Evolutionary conservation across 2,329 filamentous ascomycete species (phyloP), one percentile per base, ranked within the genome.

Genomic region (Penicillium carneum): DNA sequence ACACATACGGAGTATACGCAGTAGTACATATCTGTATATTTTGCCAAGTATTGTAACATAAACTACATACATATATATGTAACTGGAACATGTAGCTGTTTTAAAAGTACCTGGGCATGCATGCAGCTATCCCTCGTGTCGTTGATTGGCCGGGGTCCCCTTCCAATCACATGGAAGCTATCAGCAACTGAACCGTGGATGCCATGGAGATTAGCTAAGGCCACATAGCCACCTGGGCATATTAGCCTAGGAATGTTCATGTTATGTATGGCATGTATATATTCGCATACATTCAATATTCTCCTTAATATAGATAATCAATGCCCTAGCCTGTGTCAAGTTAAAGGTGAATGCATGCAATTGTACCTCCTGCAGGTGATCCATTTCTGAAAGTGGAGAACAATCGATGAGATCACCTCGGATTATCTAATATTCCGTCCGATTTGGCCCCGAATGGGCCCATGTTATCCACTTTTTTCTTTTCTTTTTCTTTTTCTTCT

Each of bases 391-490:
- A 8, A 49, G 52, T 55, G 52, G 52, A 55, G 42, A 47, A 16
- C 38, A 26, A 47, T 62, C 47, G 38, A 63, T 64, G 63, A 64
- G 61, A 64, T 64, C 63, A 64, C 62, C 18, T 45, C 34, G 45
- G 62, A 49, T 31, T 29, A 49, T 49, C 20, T 47, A 11, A 26
- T 46, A 7, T 36, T 55, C 52, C 39, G 51, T 33, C 18, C 11
- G 26, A 42, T 53, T 52, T 53, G 56, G 48, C 48, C 48, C 48
- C 56, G 31, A 45, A 23, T 36, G 18, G 47, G 33, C 20, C 50
- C 26, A 20, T 16, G 12, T 10, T 26, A 23, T 53, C 51, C 51
- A 54, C 51, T 46, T 12, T 11, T 16, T 29, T 55, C 29, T 38
- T 38, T 10, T 23, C 42, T 29, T 56, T 26, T 53, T 31, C 1